These are phyloP conservation scores for Guadua angustifolia DNA, from an alignment of 176 grass and related monocot genomes.

Conservation along the genomic window DNA sequence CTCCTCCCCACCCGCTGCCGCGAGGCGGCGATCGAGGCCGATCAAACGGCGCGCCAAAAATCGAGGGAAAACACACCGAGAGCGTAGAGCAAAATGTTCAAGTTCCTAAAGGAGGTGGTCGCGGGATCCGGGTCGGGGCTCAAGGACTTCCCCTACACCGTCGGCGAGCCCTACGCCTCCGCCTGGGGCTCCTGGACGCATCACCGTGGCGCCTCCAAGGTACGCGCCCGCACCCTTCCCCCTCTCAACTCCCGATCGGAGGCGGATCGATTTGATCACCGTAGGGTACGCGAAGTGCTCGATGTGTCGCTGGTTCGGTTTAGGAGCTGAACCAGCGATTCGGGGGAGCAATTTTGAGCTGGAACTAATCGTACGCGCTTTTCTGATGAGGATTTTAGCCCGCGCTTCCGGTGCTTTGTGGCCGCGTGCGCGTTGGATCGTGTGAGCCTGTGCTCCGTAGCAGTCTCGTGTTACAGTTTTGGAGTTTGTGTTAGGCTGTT, in stretches of 20 bases:
- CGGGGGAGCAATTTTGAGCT: not conserved
- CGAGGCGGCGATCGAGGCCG: conserved; percentile 36
- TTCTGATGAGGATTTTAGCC: not conserved
- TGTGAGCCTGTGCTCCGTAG: not conserved
- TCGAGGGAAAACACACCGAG: conserved; percentile 22
- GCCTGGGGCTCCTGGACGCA: conserved; percentile 96
- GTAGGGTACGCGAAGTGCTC: not conserved
- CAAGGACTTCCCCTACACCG: conserved; percentile 96
- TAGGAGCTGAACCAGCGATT: conserved; percentile 6
- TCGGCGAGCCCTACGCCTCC: conserved; percentile 83
- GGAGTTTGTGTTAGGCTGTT: not conserved
- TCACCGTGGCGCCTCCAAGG: conserved; percentile 90
- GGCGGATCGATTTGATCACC: conserved; percentile 32
- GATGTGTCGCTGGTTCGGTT: not conserved
- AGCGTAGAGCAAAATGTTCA: conserved; percentile 70
- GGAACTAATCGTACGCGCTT: not conserved
- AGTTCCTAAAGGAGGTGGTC: conserved; percentile 96
- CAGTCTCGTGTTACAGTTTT: not conserved
- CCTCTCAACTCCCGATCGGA: not conserved
- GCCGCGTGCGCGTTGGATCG: not conserved
- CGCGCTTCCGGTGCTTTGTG: conserved; percentile 1
- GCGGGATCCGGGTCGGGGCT: conserved; percentile 91
- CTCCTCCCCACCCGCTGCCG: conserved; percentile 36
- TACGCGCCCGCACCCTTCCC: not conserved
- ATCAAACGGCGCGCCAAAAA: not conserved